Base-by-base conservation (phyloP, 1,139 yeast species). In the Hanseniaspora gamundiae region DNA sequence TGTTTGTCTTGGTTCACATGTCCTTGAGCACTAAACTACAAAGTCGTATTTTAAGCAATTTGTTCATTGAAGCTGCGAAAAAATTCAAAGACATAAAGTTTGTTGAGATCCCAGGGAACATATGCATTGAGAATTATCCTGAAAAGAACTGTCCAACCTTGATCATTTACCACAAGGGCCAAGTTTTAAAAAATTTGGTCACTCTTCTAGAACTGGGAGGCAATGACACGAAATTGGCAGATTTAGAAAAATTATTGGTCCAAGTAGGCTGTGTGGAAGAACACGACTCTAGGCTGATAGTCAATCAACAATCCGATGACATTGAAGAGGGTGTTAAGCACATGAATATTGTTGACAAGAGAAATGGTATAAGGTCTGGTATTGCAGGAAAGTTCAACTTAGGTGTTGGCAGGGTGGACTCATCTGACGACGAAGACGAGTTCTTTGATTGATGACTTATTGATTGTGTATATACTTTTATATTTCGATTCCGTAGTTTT, bases 111-210 rank as follows among this genome's bases (percentile, higher is more conserved):
- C 82, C 85, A 13, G 95, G 85, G 19, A 72, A 76, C 49, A 77
- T 95, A 61, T 94, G 95, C 47, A 83, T 88, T 50, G 97, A 88
- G 56, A 78, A 80, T 58, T 91, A 88, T 60, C 96, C 97, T 0
- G 88, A 85, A 27, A 62, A 74, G 35, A 88, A 85, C 63, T 83
- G 95, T 55, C 99, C 99, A 1, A 93, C 98, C 0, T 67, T 91
- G 19, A 70, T 91, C 40, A 74, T 93, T 2, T 91, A 91, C 60
- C 75, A 75, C 55, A 74, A 84, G 46, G 79, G 80, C 19, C 76
- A 84, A 49, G 91, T 88, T 8, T 65, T 79, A 26, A 82, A 80
- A 57, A 96, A 88, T 60, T 74, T 69, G 52, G 74, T 88, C 17
- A 88, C 96, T 0, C 69, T 91, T 55, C 71, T 83, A 7, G 79